These are phyloP conservation scores for Neonectria faginata DNA, from an alignment of 2,329 filamentous ascomycete genomes.

Conservation along the genomic window DNA sequence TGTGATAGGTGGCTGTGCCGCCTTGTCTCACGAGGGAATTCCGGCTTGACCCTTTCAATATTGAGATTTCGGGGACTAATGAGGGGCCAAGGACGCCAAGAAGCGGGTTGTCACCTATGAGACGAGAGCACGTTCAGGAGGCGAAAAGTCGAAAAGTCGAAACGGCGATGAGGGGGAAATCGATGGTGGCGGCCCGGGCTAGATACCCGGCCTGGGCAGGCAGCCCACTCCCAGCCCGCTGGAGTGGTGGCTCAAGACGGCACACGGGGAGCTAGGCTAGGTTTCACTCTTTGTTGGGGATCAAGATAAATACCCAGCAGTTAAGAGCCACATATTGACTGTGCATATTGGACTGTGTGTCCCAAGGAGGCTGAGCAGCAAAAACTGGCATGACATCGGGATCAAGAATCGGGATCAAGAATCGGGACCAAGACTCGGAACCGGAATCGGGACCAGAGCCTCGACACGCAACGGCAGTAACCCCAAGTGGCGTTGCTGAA, in stretches of 20 bases:
- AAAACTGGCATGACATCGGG: not conserved
- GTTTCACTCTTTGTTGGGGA: not conserved
- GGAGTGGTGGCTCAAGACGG: not conserved
- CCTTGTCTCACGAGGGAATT: slow-evolving; percentile 1
- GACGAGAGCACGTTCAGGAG: not conserved
- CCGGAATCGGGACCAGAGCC: not conserved
- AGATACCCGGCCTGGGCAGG: not conserved
- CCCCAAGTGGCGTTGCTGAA: not conserved
- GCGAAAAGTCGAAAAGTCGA: too few relatives aligned
- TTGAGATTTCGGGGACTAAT: not conserved
- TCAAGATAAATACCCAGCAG: not conserved
- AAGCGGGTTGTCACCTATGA: not conserved
- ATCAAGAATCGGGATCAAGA: not conserved
- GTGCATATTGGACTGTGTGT: not conserved
- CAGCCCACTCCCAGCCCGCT: too few relatives aligned
- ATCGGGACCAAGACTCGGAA: not conserved
- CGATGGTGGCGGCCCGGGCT: not conserved
- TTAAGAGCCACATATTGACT: not conserved
- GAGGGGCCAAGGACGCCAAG: not conserved
- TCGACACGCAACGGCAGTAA: not conserved
- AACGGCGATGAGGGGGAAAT: not conserved
- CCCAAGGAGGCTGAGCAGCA: not conserved
- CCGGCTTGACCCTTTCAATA: not conserved
- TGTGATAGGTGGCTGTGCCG: not conserved
- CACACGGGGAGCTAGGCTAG: not conserved